Percentiles rank a stretch among this genome's conserved stretches.
These are phyloP conservation scores for Papiliotrema terrestris DNA, from an alignment of 1,284 basidiomycete genomes.

Conservation along the genomic window DNA sequence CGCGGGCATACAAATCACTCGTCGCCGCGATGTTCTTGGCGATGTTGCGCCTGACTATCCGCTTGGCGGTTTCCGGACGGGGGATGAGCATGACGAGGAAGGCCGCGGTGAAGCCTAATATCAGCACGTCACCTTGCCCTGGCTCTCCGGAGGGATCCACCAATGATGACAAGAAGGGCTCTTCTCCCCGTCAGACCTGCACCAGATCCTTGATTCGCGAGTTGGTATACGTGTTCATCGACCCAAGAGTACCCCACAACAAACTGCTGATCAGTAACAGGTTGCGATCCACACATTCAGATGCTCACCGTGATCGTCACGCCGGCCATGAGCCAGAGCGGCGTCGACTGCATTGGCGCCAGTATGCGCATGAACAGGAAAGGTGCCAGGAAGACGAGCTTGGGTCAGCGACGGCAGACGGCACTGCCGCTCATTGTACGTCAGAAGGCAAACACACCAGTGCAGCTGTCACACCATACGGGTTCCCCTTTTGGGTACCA, in stretches of 20 bases:
- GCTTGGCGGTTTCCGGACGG: constrained; percentile 38
- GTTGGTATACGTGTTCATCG: constrained; percentile 54
- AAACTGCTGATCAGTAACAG: constrained; percentile 5
- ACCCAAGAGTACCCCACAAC: constrained; percentile 61
- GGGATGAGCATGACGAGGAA: constrained; percentile 46
- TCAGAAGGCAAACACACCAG: constrained; percentile 49
- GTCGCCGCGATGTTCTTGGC: constrained; percentile 39
- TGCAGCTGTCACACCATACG: constrained; percentile 59
- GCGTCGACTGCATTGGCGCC: constrained; percentile 51
- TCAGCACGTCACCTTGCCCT: too few relatives aligned
- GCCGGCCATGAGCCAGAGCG: constrained; percentile 43
- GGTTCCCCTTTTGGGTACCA: constrained; percentile 56
- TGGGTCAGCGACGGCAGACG: constrained; percentile 1
- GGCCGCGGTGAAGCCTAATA: constrained; percentile 36
- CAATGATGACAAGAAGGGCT: constrained; percentile 47
- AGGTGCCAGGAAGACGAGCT: constrained; percentile 55
- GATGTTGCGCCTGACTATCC: constrained; percentile 34
- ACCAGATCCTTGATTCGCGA: constrained; percentile 56
- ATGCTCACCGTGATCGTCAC: constrained; percentile 35
- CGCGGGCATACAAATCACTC: constrained; percentile 37
- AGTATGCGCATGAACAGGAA: constrained; percentile 58
- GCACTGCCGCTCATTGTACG: too few relatives aligned
- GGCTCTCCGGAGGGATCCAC: constrained; percentile 22
- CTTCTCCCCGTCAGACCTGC: constrained; percentile 58
- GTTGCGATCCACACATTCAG: neutral